Evolutionary conservation across 2,329 filamentous ascomycete genomes (phyloP), one percentile per base, ranked within the genome.

Genomic region (Akanthomyces dipterigenus): DNA sequence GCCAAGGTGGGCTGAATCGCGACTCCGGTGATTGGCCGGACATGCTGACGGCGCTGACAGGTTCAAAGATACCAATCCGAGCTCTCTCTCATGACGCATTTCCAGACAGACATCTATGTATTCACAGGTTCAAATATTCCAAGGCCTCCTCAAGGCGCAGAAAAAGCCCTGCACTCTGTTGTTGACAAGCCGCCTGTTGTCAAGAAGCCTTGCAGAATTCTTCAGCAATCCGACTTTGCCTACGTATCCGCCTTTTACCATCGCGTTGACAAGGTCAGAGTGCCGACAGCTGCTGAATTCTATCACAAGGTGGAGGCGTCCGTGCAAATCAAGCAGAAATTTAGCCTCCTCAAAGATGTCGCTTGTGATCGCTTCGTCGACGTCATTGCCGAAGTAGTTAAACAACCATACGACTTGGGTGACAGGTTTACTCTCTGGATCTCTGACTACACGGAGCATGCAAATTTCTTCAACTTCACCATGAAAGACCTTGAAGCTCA

Each of bases 371-470:
- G 67, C 0, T 96, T 88, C 69, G 85, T 82, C 67, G 85, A 96
- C 69, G 70, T 96, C 1, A 77, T 90, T 20, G 91, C 83, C 1
- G 82, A 93, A 69, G 84, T 96, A 2, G 81, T 92, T 51, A 78
- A 72, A 50, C 73, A 77, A 2, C 81, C 82, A 0, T 78, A 72
- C 48, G 74, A 78, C 34, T 22, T 67, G 7, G 69, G 70, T 24
- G 78, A 81, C 28, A 82, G 74, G 61, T 73, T 83, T 14, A 83
- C 85, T 5, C 65, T 96, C 0, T 92, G 92, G 77, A 76, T 96
- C 20, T 89, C 90, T 0, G 93, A 97, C 72, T 96, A 93, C 71
- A 96, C 91, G 0, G 76, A 83, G 55, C 91, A 97, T 68, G 69
- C 78, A 0, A 63, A 68, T 1, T 86, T 97, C 62, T 87, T 81